Evolutionary conservation across 2,329 filamentous ascomycete genomes (phyloP).

Genomic region (Colletotrichum scovillei): DNA sequence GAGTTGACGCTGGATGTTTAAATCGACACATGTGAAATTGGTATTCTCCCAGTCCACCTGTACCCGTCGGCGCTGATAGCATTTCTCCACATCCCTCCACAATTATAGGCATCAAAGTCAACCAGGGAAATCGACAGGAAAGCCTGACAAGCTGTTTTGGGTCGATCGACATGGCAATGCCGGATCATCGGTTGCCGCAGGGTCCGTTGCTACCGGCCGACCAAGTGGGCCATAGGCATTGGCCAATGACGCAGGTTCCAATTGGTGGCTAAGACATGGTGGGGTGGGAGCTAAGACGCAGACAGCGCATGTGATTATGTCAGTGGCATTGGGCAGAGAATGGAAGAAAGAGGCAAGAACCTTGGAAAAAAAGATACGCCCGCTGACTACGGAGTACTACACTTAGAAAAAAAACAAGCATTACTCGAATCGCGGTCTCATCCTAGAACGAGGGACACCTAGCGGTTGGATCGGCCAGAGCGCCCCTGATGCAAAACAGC

Average conservation of each 20-base stretch:
- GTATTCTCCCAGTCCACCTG: background rate
- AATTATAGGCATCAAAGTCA: conserved; percentile 11
- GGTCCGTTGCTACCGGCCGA: conserved; percentile 17
- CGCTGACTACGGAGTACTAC: conserved; percentile 11
- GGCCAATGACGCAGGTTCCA: conserved; percentile 11
- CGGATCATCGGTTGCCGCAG: conserved; percentile 28
- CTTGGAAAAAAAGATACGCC: background rate
- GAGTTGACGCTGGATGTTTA: background rate
- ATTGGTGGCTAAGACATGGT: background rate
- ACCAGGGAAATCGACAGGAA: conserved; percentile 12
- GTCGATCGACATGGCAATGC: conserved; percentile 22
- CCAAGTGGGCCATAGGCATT: background rate
- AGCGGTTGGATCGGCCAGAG: conserved; percentile 18
- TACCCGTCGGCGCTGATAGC: background rate
- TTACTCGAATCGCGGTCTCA: background rate
- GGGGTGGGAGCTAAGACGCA: background rate
- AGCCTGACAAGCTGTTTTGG: background rate
- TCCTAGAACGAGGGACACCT: background rate
- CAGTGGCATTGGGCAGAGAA: conserved; percentile 20
- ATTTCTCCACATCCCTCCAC: background rate
- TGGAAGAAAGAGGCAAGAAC: conserved; percentile 8
- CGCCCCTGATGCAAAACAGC: background rate
- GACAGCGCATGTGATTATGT: conserved; percentile 29
- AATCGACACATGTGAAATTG: background rate
- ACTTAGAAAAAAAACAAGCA: background rate